Evolutionary conservation across 2,329 filamentous ascomycete species (phyloP).

Genomic region (Decorospora gaudefroyi): DNA sequence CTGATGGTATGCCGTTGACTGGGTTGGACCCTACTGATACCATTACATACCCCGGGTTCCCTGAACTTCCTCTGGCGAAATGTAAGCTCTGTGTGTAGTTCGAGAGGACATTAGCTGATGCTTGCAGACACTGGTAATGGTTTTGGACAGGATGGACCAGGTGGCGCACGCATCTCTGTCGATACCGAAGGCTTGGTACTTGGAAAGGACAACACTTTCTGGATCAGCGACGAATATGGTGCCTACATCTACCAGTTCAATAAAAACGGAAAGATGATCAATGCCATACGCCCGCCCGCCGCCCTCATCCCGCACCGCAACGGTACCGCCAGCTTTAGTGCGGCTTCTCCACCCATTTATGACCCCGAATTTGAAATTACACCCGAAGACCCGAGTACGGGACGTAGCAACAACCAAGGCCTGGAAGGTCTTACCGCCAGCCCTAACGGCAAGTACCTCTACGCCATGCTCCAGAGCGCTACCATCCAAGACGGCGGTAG

Average conservation of each 20-base stretch:
- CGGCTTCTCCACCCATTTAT: constrained; percentile 67
- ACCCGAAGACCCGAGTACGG: constrained; percentile 63
- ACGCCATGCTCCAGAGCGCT: constrained; percentile 68
- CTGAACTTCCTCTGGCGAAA: constrained; percentile 64
- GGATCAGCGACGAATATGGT: constrained; percentile 67
- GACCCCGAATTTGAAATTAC: constrained; percentile 53
- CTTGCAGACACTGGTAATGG: constrained; percentile 62
- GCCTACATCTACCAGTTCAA: constrained; percentile 71
- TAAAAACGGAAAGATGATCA: constrained; percentile 61
- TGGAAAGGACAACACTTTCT: constrained; percentile 64
- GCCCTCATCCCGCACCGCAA: constrained; percentile 69
- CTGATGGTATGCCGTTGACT: constrained; percentile 64
- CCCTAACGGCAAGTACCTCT: constrained; percentile 66
- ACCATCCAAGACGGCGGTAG: constrained; percentile 58
- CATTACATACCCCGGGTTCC: constrained; percentile 61
- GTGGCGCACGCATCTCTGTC: constrained; percentile 63
- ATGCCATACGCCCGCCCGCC: constrained; percentile 66
- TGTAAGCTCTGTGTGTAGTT: constrained; percentile 41
- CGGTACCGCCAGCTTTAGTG: constrained; percentile 63
- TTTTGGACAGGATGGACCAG: constrained; percentile 64
- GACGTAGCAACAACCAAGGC: constrained; percentile 75
- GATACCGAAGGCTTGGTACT: constrained; percentile 71
- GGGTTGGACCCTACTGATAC: constrained; percentile 24
- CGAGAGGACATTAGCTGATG: neutral
- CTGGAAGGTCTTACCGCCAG: constrained; percentile 71